Percentiles rank a stretch among this genome's conserved stretches.
Conservation (phyloP, 2,329 filamentous ascomycete genomes). For the Polychaeton citri region DNA sequence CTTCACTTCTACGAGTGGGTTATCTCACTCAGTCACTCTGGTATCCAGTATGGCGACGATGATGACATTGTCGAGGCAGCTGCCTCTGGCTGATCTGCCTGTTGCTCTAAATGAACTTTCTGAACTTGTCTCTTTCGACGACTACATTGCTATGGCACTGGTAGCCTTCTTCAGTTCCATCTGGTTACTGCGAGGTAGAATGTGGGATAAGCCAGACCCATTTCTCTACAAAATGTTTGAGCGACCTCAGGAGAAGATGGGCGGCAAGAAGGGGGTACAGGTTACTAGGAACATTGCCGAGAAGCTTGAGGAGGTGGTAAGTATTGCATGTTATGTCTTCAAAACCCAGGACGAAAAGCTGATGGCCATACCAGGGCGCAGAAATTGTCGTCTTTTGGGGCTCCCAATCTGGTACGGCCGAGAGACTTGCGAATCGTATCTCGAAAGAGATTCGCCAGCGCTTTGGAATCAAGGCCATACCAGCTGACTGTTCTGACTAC, state of each 20-base stretch:
- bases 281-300: conserved; percentile 35
- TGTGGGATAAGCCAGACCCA: conserved; percentile 38
- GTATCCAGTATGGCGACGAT: too few relatives aligned
- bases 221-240: conserved; percentile 36
- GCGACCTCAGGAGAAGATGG: conserved; percentile 31
- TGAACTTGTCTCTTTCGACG: conserved; percentile 4
- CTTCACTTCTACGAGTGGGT: too few relatives aligned
- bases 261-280: conserved; percentile 9
- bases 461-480: conserved; percentile 28
- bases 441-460: conserved; percentile 26
- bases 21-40: too few relatives aligned
- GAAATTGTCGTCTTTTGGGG: conserved; percentile 34
- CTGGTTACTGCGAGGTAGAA: conserved; percentile 5
- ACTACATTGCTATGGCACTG: conserved; percentile 7
- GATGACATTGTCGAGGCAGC: too few relatives aligned
- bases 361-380: too few relatives aligned
- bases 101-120: too few relatives aligned
- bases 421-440: conserved; percentile 29
- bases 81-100: too few relatives aligned
- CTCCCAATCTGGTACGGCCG: conserved; percentile 36
- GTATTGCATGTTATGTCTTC: conserved; percentile 9
- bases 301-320: conserved; percentile 29
- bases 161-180: conserved; percentile 6
- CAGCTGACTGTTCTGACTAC: conserved; percentile 35
- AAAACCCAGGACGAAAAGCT: neutral